Evolutionary conservation across 1,284 basidiomycete species (phyloP).

Genomic region (Boletellus dicymbophilus): DNA sequence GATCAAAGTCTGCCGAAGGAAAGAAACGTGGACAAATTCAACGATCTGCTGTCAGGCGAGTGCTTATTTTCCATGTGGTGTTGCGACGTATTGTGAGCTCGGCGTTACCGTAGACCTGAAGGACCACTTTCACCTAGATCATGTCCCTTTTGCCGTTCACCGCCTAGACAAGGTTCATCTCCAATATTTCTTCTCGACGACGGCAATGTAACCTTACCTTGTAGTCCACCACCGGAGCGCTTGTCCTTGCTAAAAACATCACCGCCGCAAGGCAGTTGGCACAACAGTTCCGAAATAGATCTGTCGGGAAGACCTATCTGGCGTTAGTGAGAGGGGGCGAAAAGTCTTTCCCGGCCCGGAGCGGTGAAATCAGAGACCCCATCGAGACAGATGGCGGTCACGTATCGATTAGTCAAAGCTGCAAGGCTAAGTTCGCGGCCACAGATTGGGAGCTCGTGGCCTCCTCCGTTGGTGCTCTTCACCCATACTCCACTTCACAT

Average conservation of each 20-base stretch:
- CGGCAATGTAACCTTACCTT: not conserved
- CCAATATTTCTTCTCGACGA: not conserved
- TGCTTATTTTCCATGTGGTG: constrained; percentile 1
- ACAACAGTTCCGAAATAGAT: constrained; percentile 51
- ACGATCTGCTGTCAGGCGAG: constrained; percentile 29
- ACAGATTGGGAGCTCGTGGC: constrained; percentile 64
- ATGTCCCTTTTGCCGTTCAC: constrained; percentile 54
- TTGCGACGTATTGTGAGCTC: not conserved
- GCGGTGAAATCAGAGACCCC: constrained; percentile 47
- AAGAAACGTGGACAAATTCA: constrained; percentile 32
- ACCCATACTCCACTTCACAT: constrained; percentile 8
- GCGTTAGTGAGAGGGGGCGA: constrained; percentile 61
- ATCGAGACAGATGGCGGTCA: constrained; percentile 46
- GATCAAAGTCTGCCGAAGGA: constrained; percentile 21
- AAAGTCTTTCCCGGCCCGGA: constrained; percentile 42
- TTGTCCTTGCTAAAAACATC: constrained; percentile 54
- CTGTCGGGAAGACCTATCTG: constrained; percentile 62
- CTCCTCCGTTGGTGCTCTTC: constrained; percentile 52
- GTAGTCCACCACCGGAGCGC: constrained; percentile 65
- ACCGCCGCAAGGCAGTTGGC: constrained; percentile 49
- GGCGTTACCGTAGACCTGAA: constrained; percentile 38
- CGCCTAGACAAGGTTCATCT: constrained; percentile 64
- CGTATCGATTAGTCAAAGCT: constrained; percentile 37
- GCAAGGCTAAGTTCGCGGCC: constrained; percentile 40
- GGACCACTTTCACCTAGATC: constrained; percentile 34